Evolutionary conservation across 2,329 filamentous ascomycete genomes (phyloP).

Genomic region (Claviceps maximensis): DNA sequence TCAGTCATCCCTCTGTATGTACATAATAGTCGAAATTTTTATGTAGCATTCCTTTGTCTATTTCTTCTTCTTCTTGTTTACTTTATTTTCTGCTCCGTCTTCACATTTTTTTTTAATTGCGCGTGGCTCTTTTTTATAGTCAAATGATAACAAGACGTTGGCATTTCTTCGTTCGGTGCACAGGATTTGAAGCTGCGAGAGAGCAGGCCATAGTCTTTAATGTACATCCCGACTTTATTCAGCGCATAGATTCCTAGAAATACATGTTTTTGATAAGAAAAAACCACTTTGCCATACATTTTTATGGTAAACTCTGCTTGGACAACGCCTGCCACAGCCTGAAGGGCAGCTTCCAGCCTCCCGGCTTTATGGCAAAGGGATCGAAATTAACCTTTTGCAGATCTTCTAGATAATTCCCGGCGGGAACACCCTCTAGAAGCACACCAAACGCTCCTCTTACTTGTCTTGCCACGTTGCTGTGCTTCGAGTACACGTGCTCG

Average conservation of each 20-base stretch:
- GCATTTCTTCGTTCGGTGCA: no score
- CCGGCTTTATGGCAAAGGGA: conserved; percentile 50
- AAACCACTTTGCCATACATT: background rate
- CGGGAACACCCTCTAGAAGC: conserved; percentile 66
- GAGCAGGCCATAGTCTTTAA: no score
- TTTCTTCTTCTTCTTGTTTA: background rate
- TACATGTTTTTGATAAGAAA: no score
- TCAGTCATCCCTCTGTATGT: no score
- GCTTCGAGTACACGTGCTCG: conserved; percentile 40
- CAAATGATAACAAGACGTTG: no score
- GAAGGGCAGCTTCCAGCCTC: conserved; percentile 75
- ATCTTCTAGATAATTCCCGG: conserved; percentile 63
- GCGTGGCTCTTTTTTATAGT: no score
- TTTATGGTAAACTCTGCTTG: conserved; percentile 31
- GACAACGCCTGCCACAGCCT: conserved; percentile 44
- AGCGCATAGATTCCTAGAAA: no score
- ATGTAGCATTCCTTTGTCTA: no score
- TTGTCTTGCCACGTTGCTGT: conserved; percentile 25
- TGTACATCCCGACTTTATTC: no score
- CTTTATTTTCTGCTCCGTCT: background rate
- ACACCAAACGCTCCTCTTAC: conserved; percentile 59
- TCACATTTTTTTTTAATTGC: no score
- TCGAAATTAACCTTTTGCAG: conserved; percentile 79
- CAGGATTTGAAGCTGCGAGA: no score
- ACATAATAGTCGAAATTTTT: no score